Evolutionary conservation across 2,329 filamentous ascomycete genomes (phyloP).

Genomic region (Pezicula radicicola): DNA sequence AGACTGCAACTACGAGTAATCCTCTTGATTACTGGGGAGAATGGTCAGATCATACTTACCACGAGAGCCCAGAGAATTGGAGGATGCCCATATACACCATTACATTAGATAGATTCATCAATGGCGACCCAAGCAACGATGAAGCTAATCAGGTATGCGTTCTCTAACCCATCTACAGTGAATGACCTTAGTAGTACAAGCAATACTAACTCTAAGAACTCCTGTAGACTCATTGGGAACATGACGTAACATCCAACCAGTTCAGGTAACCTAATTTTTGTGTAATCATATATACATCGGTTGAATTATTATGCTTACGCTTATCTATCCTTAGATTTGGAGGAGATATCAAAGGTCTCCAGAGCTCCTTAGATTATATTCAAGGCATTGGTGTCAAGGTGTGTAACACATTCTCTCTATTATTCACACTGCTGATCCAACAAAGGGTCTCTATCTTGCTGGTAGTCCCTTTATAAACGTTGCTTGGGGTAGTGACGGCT

Average conservation of each 20-base stretch:
- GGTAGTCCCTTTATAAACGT: slow-evolving; percentile 63
- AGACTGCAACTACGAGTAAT: slow-evolving; percentile 40
- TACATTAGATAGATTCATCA: slow-evolving; percentile 61
- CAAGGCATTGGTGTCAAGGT: slow-evolving; percentile 63
- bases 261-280: slow-evolving; percentile 43
- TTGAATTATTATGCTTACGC: too few species aligned
- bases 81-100: slow-evolving; percentile 64
- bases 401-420: slow-evolving; percentile 2
- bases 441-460: slow-evolving; percentile 56
- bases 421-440: slow-evolving; percentile 4
- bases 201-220: too few species aligned
- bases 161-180: too few species aligned
- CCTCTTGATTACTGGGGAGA: slow-evolving; percentile 56
- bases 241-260: slow-evolving; percentile 57
- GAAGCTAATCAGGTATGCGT: slow-evolving; percentile 46
- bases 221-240: slow-evolving; percentile 49
- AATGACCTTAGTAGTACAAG: too few species aligned
- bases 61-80: slow-evolving; percentile 58
- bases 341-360: slow-evolving; percentile 54
- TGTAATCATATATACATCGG: too few species aligned
- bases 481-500: slow-evolving; percentile 62
- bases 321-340: slow-evolving; percentile 29
- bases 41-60: slow-evolving; percentile 49
- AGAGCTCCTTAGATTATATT: slow-evolving; percentile 61
- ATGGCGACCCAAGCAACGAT: slow-evolving; percentile 63